Evolutionary conservation across 352 stramenopile genomes (phyloP).

Genomic region (Phytophthora citricola): DNA sequence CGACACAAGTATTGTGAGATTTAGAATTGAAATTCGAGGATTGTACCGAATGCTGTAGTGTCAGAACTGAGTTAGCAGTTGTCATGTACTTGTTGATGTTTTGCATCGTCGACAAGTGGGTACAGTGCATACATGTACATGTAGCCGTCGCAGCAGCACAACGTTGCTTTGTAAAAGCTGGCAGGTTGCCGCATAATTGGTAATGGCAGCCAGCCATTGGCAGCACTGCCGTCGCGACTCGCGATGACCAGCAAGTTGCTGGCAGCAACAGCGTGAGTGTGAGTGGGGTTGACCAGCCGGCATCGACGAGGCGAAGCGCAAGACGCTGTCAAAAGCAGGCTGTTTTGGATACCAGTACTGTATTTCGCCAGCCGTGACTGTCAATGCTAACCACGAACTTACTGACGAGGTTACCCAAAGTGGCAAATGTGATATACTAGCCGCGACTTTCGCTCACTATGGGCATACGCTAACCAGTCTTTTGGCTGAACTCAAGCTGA

Average conservation of each 20-base stretch:
- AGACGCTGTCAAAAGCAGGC: not conserved
- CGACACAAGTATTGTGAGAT: not conserved
- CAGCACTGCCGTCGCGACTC: not conserved
- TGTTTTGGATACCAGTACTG: too few species aligned
- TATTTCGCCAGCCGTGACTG: too few species aligned
- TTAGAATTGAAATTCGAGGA: constrained; percentile 5
- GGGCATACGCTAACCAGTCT: not conserved
- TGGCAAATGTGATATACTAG: constrained; percentile 14
- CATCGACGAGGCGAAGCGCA: not conserved
- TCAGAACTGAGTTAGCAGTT: not conserved
- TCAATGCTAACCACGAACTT: too few species aligned
- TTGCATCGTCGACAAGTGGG: not conserved
- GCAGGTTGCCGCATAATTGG: not conserved
- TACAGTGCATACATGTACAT: not conserved
- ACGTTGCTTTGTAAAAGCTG: constrained; percentile 1
- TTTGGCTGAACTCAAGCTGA: not conserved
- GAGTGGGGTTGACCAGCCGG: constrained; percentile 2
- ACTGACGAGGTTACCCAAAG: too few species aligned
- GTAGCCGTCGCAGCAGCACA: not conserved
- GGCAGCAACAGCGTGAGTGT: constrained; percentile 3
- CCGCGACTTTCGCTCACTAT: constrained; percentile 4
- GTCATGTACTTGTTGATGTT: too few species aligned
- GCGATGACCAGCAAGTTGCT: not conserved
- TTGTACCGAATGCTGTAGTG: not conserved
- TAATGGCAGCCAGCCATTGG: too few species aligned